Base-by-base conservation (phyloP, 2,329 filamentous ascomycete genomes). In the Ophiocordyceps camponoti-rufipedis region DNA sequence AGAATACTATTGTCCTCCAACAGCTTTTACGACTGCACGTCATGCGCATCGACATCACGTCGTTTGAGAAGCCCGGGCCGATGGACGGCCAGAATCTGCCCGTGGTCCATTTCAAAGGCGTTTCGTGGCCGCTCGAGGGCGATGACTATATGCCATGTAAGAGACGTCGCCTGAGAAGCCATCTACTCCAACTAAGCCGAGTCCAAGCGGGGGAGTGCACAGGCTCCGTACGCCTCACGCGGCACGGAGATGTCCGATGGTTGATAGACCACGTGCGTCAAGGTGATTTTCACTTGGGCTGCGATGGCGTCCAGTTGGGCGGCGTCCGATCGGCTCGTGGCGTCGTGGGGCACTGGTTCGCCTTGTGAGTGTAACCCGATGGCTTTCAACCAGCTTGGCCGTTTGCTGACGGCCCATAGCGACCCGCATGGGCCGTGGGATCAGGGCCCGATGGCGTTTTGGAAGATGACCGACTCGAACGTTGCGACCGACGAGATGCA, bases 321-420 rank as follows among this genome's bases (percentile, higher is more conserved):
- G 84, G 83, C 0, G 53, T 76, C 1, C 62, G 66, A 43, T 80
- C 78, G 6, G 75, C 72, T 7, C 69, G 82, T 8, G 82, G 82
- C 1, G 75, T 86, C 0, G 55, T 86, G 2, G 83, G 84, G 0
- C 80, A 76, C 44, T 89, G 84, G 84, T 88, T 86, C 54, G 82
- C 85, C 53, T 80, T 78, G 75, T 78, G 63, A 49, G 65, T 54
- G 28, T 10, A n/a, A 28, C 23, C n/a, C 23, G 2, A 14, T 5
- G 31, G n/a, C 14, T 18, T 12, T 7, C 7, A 5, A 31, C 5
- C 23, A 3, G 18, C 3, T 38, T n/a, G 18, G 12, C 2, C 16
- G 18, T 28, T 16, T 13, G 32, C 32, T 44, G 2, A 38, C 32
- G 2, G 12, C 16, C 3, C 12, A 4, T 28, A 44, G 38, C 44